Conservation (phyloP, 345 rosid species). For the Eucalyptus victrix region DNA sequence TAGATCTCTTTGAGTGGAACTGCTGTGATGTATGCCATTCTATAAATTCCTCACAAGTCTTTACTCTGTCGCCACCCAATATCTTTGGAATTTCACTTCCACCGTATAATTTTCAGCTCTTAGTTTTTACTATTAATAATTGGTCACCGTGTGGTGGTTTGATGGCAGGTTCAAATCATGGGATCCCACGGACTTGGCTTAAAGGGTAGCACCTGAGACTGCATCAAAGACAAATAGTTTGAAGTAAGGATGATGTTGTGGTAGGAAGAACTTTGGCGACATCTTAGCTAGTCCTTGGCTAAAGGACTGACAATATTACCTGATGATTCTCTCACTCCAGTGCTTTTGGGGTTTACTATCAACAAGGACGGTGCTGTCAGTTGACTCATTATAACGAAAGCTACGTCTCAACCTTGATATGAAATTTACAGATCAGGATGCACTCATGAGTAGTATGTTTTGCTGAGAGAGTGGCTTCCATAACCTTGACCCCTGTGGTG, state of each 20-base stretch:
- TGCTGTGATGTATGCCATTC: neutral
- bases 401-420: neutral
- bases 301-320: neutral
- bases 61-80: neutral
- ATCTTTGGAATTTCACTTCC: neutral
- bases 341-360: neutral
- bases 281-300: neutral
- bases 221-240: neutral
- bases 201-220: neutral
- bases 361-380: neutral
- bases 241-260: neutral
- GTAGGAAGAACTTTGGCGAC: neutral
- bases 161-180: neutral
- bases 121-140: neutral
- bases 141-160: neutral
- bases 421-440: neutral
- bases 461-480: neutral
- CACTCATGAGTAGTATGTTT: neutral
- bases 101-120: neutral
- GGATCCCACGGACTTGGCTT: neutral
- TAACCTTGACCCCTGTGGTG: slow-evolving; percentile 2
- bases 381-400: neutral
- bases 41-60: neutral
- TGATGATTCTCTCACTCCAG: neutral
- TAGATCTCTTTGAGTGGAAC: neutral